Base-by-base conservation (phyloP, 1,284 basidiomycete species). In the Papiliotrema fonsecae region DNA sequence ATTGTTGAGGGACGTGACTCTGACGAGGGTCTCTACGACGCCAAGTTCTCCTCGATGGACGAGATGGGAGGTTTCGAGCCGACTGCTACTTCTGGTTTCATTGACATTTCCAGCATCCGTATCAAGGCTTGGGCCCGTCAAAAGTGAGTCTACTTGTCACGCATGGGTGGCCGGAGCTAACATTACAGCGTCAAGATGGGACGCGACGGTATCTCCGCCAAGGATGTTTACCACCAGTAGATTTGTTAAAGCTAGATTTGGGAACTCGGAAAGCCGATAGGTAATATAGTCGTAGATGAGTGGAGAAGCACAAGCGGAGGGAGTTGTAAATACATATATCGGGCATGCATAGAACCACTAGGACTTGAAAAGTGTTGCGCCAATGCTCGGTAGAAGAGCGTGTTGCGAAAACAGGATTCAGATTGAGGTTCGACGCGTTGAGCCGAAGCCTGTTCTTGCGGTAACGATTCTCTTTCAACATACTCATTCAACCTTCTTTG, bases 31-130 rank as follows among this genome's bases (percentile, higher is more conserved):
- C 79, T 97, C 27, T 99, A 99, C 74, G 94, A 98, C 68, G 92
- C 90, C 68, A 86, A 86, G 52, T 83, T 97, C 76, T 91, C 91
- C n/a, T 96, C 91, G 52, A 98, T 99, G 94, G 94, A 98, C 75
- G 93, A 97, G 77, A 84, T 97, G 53, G 93, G 93, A 59, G 94
- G 94, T 40, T 97, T 97, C 75, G 88, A 93, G 75, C 88, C 90
- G 19, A 88, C 87, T 45, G 86, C 93, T 69, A 88, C 90, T 46
- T 82, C 85, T 49, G 91, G 91, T 10, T 96, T 97, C 79, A 94
- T 96, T 75, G 84, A 86, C 67, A 94, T 97, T 58, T 88, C 93
- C 74, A 88, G 87, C 28, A 94, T 97, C 75, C 83, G 92, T 43
- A 89, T 97, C 73, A 93, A 93, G 80, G 92, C 94, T 83, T 93